Percentiles rank a stretch among this genome's conserved stretches.
Evolutionary conservation across 345 rosid genomes (phyloP).

Genomic region (Carallia brachiata): DNA sequence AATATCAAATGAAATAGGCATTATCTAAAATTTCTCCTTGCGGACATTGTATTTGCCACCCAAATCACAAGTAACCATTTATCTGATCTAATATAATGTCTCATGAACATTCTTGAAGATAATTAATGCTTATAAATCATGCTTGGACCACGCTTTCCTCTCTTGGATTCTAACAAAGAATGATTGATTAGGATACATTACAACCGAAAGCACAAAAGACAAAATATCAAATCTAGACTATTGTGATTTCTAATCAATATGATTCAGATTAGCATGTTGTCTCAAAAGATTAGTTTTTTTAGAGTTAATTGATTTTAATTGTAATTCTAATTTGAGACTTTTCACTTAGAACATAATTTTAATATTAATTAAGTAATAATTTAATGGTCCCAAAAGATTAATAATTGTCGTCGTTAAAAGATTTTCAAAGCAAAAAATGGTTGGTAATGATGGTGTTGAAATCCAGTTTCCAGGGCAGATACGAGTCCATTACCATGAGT

Average conservation of each 20-base stretch:
- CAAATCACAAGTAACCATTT: background rate
- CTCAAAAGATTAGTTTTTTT: no score
- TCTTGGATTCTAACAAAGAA: constrained; percentile 32
- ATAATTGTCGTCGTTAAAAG: no score
- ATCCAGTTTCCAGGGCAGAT: no score
- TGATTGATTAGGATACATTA: constrained; percentile 33
- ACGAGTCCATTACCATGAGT: no score
- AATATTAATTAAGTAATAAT: no score
- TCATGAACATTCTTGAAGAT: constrained; percentile 1
- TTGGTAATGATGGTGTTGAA: no score
- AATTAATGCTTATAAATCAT: constrained; percentile 10
- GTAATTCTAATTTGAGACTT: no score
- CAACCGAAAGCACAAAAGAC: constrained; percentile 27
- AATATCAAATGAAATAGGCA: background rate
- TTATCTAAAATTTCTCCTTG: background rate
- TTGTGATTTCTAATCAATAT: background rate
- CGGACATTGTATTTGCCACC: background rate
- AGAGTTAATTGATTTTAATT: no score
- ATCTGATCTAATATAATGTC: background rate
- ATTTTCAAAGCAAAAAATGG: no score
- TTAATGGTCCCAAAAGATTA: no score
- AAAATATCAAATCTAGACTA: constrained; percentile 28
- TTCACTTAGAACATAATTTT: no score
- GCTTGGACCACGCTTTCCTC: constrained; percentile 6
- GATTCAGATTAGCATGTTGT: no score